Evolutionary conservation across 2,329 filamentous ascomycete genomes (phyloP).

Genomic region (Aureobasidium sp.): DNA sequence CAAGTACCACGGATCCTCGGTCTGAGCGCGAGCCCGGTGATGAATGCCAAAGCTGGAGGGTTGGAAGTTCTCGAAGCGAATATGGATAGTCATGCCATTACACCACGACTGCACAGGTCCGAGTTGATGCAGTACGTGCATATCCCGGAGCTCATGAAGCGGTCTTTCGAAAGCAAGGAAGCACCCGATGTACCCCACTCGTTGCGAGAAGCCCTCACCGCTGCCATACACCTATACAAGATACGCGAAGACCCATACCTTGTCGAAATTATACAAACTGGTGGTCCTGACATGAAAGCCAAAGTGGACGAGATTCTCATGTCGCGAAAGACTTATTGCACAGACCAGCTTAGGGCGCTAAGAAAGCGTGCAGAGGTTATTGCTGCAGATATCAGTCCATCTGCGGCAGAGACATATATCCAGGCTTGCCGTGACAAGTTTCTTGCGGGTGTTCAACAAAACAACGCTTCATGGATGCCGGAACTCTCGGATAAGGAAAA

Average conservation of each 20-base stretch:
- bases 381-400: slow-evolving; percentile 30
- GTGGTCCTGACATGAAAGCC: slow-evolving; percentile 20
- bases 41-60: slow-evolving; percentile 46
- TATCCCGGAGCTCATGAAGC: slow-evolving; percentile 47
- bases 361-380: slow-evolving; percentile 26
- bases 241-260: slow-evolving; percentile 33
- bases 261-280: slow-evolving; percentile 23
- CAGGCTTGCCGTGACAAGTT: slow-evolving; percentile 28
- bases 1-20: slow-evolving; percentile 61
- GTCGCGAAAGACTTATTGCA: slow-evolving; percentile 31
- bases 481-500: slow-evolving; percentile 29
- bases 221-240: slow-evolving; percentile 20
- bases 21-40: slow-evolving; percentile 70
- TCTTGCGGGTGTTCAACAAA: slow-evolving; percentile 19
- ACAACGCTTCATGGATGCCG: slow-evolving; percentile 17
- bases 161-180: background rate
- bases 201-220: slow-evolving; percentile 18
- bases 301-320: slow-evolving; percentile 22
- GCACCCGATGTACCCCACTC: background rate
- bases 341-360: slow-evolving; percentile 30
- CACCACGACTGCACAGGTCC: slow-evolving; percentile 58
- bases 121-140: slow-evolving; percentile 63
- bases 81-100: slow-evolving; percentile 59
- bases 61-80: slow-evolving; percentile 58
- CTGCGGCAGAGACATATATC: slow-evolving; percentile 32